Percentiles rank a stretch among this genome's conserved stretches.
Evolutionary conservation across 2,329 filamentous ascomycete species (phyloP).

Genomic region (Aspergillus sp.): DNA sequence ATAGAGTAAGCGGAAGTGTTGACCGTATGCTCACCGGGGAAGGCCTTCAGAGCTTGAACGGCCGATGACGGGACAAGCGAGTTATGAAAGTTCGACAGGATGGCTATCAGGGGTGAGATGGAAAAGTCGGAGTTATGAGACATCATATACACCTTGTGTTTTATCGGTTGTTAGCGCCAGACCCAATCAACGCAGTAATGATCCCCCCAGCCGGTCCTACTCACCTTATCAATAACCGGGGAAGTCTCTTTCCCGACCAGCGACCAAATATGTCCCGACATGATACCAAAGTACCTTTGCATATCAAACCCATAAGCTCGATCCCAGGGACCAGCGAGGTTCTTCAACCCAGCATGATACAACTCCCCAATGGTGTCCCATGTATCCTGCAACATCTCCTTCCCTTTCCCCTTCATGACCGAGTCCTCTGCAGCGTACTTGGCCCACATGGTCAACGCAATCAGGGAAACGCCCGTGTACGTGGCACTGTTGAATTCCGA

Average conservation of each 20-base stretch:
- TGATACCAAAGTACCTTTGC: slow-evolving; percentile 61
- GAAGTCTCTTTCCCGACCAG: slow-evolving; percentile 32
- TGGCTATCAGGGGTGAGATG: slow-evolving; percentile 58
- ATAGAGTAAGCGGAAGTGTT: slow-evolving; percentile 57
- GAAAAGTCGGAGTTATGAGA: slow-evolving; percentile 62
- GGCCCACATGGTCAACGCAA: slow-evolving; percentile 59
- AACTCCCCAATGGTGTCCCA: slow-evolving; percentile 57
- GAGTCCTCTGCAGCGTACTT: slow-evolving; percentile 60
- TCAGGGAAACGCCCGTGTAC: slow-evolving; percentile 64
- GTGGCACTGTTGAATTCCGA: slow-evolving; percentile 66
- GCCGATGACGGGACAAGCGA: slow-evolving; percentile 31
- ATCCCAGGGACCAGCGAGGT: slow-evolving; percentile 67
- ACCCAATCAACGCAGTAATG: too few relatives aligned
- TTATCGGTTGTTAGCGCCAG: too few relatives aligned
- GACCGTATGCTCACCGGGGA: slow-evolving; percentile 57
- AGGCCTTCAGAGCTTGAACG: slow-evolving; percentile 41
- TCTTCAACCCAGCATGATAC: slow-evolving; percentile 61
- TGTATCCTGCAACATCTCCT: slow-evolving; percentile 54
- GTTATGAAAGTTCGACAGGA: slow-evolving; percentile 54
- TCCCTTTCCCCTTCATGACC: slow-evolving; percentile 55
- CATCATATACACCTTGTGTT: slow-evolving; percentile 42
- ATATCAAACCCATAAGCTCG: slow-evolving; percentile 65
- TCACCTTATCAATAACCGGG: too few relatives aligned
- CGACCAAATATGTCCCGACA: slow-evolving; percentile 62
- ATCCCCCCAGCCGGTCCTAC: too few relatives aligned